Conservation (phyloP, 73 alveolate genomes). For the Tetrahymena malaccensis region DNA sequence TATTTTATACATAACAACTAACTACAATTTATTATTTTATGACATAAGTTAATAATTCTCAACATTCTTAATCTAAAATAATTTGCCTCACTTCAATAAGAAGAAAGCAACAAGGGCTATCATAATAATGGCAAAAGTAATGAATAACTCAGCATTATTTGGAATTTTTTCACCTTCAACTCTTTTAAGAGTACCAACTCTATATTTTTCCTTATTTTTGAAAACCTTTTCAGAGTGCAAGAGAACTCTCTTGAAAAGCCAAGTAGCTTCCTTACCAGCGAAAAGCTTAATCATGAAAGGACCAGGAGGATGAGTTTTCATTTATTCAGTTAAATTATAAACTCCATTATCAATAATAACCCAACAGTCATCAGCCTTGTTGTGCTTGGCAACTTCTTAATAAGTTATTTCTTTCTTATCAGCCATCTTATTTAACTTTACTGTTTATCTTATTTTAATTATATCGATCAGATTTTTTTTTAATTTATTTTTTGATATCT, state of each 20-base stretch:
- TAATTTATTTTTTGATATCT: not conserved
- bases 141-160: not conserved
- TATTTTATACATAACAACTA: too few species aligned
- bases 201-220: not conserved
- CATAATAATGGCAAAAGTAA: not conserved
- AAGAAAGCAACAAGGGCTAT: not conserved
- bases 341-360: not conserved
- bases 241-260: not conserved
- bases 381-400: not conserved
- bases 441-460: not conserved
- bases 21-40: not conserved
- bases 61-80: too few species aligned
- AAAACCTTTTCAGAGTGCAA: not conserved
- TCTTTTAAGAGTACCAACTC: not conserved
- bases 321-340: not conserved
- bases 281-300: not conserved
- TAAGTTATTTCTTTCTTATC: not conserved
- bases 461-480: not conserved
- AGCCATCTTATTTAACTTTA: not conserved
- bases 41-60: not conserved
- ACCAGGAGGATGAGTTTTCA: not conserved
- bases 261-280: not conserved
- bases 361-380: not conserved
- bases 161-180: not conserved
- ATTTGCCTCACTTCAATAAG: not conserved